Percentiles rank a stretch among this genome's conserved stretches.
These are phyloP conservation scores for Platismatia glauca DNA, from an alignment of 495 filamentous ascomycete genomes.

Conservation along the genomic window DNA sequence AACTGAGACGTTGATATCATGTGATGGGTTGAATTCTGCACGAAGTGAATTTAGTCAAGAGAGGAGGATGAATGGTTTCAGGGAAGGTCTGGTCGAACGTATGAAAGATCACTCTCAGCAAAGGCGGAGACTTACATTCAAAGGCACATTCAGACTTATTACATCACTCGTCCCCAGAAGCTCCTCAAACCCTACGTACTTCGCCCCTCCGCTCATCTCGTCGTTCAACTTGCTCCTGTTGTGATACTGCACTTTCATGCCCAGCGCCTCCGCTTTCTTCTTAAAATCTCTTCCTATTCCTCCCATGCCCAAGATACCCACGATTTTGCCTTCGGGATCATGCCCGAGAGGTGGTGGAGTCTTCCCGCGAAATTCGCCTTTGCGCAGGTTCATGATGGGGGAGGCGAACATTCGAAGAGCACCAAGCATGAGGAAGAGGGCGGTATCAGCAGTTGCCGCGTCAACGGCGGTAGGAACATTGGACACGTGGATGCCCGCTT, in stretches of 20 bases:
- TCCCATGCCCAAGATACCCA: slow-evolving; percentile 80
- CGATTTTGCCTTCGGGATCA: slow-evolving; percentile 55
- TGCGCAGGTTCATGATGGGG: slow-evolving; percentile 51
- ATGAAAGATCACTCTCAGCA: background rate
- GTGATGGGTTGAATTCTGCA: slow-evolving; percentile 54
- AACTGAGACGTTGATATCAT: slow-evolving; percentile 57
- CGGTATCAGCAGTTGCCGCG: slow-evolving; percentile 71
- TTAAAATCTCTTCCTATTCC: slow-evolving; percentile 64
- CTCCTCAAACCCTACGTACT: slow-evolving; percentile 62
- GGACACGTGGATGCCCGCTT: slow-evolving; percentile 56
- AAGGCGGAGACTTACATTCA: slow-evolving; percentile 51
- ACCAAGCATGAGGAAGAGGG: slow-evolving; percentile 69
- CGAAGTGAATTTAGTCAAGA: slow-evolving; percentile 21
- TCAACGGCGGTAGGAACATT: slow-evolving; percentile 76
- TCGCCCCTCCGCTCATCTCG: slow-evolving; percentile 49
- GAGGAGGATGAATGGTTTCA: background rate
- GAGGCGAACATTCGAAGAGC: slow-evolving; percentile 63
- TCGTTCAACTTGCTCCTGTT: slow-evolving; percentile 48
- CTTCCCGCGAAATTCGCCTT: slow-evolving; percentile 48
- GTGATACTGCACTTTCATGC: slow-evolving; percentile 61
- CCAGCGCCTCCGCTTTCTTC: slow-evolving; percentile 49
- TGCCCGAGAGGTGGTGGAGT: slow-evolving; percentile 44
- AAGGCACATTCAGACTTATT: slow-evolving; percentile 64
- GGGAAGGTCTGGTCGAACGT: too few relatives aligned
- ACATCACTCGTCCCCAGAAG: slow-evolving; percentile 60